Evolutionary conservation across 176 grass and related monocot species (phyloP), one percentile per base, ranked within the genome.

Genomic region (Melocanna baccifera): DNA sequence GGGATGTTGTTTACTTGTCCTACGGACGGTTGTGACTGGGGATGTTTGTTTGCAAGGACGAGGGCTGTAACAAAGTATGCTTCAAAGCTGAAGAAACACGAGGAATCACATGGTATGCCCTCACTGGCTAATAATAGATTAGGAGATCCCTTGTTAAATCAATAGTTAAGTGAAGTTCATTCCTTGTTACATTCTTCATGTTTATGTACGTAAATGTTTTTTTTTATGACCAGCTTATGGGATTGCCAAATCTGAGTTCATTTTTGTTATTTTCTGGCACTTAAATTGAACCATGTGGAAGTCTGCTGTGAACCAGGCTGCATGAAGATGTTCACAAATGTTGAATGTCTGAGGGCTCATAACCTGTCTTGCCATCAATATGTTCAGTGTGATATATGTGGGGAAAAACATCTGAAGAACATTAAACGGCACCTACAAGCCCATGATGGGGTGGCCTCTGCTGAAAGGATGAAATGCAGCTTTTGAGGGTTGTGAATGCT

Each of bases 11-110:
- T 94, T 86, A 68, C 55, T 79, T 94, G 87, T 43, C 79, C 92
- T 34, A 13, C 77, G 34, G 74, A 77, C 1, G 69, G 88, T 28
- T 94, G 92, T 43, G 83, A 82, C 61, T 67, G 36, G 19, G 92
- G 64, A 78, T 84, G n/a, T 86, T 52, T 80, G 66, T 90, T 73
- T 94, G 92, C 12, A 42, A 86, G 69, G 92, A 94, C 78, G 76
- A 80, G 19, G 92, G 89, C 11, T 94, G 92, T 88, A 89, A 78
- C 82, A 92, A 90, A 85, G 85, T 94, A 94, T 72, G 29, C 79
- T 64, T 94, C 92, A 9, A 89, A 39, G 82, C 77, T 94, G 50
- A 94, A 77, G 85, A 94, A 92, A 81, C 90, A 94, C 2, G 90
- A 94, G 85, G 92, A 88, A 3, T 68, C 85, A 2, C 92, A 94